A percentile compares a stretch with the other conserved stretches of the same genome.
phyloP scores from a whole-genome alignment of 75 land plant species.

The Sequoia sempervirens region DNA sequence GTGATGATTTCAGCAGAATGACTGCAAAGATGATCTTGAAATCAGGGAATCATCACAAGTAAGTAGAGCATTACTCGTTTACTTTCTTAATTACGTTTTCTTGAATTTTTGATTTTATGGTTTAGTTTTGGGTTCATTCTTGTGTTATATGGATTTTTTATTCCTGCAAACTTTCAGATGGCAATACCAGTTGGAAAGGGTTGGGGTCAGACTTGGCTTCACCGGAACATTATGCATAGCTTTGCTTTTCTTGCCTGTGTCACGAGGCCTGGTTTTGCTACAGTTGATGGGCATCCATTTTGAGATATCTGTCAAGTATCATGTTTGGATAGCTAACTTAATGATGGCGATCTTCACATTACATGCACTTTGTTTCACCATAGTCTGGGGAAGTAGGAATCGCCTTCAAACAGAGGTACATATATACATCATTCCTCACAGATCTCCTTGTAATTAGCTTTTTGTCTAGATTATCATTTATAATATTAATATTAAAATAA shows the following conservation, averaged over 20 bases:
- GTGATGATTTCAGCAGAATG: slow-evolving; percentile 47
- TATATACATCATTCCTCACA: background rate
- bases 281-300: slow-evolving; percentile 64
- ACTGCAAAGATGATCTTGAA: slow-evolving; percentile 26
- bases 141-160: background rate
- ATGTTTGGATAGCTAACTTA: slow-evolving; percentile 72
- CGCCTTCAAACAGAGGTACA: slow-evolving; percentile 42
- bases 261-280: slow-evolving; percentile 59
- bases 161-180: slow-evolving; percentile 40
- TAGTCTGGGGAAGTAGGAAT: slow-evolving; percentile 42
- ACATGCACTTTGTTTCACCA: slow-evolving; percentile 52
- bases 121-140: background rate
- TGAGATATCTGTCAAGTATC: slow-evolving; percentile 77
- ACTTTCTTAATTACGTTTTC: background rate
- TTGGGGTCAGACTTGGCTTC: slow-evolving; percentile 60
- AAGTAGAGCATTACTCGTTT: slow-evolving; percentile 17
- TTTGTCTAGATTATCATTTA: background rate
- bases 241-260: slow-evolving; percentile 62
- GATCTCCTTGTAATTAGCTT: background rate
- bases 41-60: slow-evolving; percentile 11
- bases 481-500: no score
- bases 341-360: slow-evolving; percentile 43
- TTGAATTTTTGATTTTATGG: background rate
- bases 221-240: slow-evolving; percentile 61
- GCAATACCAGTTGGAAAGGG: slow-evolving; percentile 39